These are phyloP conservation scores for Trypanosoma brucei DNA, from an alignment of 208 protist genomes.

Conservation along the genomic window DNA sequence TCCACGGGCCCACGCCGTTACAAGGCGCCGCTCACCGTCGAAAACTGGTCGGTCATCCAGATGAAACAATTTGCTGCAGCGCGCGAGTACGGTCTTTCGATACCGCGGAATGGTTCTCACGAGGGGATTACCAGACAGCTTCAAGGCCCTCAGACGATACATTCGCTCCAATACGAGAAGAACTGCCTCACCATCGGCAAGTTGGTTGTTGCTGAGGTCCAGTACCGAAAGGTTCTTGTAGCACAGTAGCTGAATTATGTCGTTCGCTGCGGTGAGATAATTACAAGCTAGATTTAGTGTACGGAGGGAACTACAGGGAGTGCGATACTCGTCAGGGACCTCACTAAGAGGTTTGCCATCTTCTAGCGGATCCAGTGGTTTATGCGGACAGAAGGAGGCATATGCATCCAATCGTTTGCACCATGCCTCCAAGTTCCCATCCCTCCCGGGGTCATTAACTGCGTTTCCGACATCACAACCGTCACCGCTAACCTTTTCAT, in stretches of 20 bases:
- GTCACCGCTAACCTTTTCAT: not conserved
- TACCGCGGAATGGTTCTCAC: constrained; percentile 76
- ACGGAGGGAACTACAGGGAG: constrained; percentile 74
- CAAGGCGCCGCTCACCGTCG: constrained; percentile 76
- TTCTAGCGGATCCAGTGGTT: constrained; percentile 16
- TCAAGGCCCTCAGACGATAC: constrained; percentile 73
- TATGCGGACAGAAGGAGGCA: constrained; percentile 34
- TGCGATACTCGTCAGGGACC: constrained; percentile 30
- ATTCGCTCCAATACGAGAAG: constrained; percentile 81
- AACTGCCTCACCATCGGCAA: constrained; percentile 75
- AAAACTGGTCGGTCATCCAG: constrained; percentile 92
- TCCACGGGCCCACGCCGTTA: constrained; percentile 79
- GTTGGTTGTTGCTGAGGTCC: constrained; percentile 90
- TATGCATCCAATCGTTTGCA: constrained; percentile 24
- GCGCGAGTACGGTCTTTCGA: constrained; percentile 79
- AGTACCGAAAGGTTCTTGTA: constrained; percentile 69
- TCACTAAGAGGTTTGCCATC: constrained; percentile 10
- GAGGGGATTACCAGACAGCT: constrained; percentile 87
- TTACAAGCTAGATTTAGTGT: constrained; percentile 84
- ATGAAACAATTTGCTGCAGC: constrained; percentile 66
- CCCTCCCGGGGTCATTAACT: not conserved
- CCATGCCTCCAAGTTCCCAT: constrained; percentile 27
- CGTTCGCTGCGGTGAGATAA: constrained; percentile 46
- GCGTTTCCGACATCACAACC: not conserved
- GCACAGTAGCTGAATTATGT: constrained; percentile 60